A percentile compares a stretch with the other conserved stretches of the same genome.
Conservation (phyloP, 768 basidiomycete species). For the Hortiboletus campestris region DNA sequence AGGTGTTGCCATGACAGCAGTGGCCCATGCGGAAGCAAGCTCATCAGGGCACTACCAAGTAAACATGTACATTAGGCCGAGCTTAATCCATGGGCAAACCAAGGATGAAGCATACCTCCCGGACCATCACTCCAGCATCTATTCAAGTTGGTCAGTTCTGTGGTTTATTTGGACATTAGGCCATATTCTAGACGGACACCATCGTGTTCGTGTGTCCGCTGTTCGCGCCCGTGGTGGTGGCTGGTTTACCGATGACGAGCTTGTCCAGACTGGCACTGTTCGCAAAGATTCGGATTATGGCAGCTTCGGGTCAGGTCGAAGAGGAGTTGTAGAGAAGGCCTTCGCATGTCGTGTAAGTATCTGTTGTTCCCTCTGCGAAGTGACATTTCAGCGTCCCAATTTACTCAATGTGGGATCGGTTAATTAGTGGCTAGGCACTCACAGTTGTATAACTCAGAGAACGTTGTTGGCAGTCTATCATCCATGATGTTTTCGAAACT, state of each 20-base stretch:
- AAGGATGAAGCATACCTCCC: constrained; percentile 20
- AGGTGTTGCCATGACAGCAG: not conserved
- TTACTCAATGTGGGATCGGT: no score
- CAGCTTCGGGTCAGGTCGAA: no score
- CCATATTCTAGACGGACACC: not conserved
- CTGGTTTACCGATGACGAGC: constrained; percentile 75
- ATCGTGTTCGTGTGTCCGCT: constrained; percentile 54
- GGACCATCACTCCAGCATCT: constrained; percentile 6
- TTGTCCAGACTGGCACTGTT: constrained; percentile 61
- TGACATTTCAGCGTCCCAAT: no score
- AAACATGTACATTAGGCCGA: not conserved
- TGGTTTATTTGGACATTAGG: not conserved
- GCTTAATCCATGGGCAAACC: no score
- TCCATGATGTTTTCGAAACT: no score
- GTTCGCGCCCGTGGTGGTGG: constrained; percentile 44
- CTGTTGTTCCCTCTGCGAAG: no score
- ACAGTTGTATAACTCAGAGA: no score
- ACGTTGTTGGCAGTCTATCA: no score
- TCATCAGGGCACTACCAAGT: constrained; percentile 30
- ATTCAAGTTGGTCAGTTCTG: constrained; percentile 10
- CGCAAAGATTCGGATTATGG: constrained; percentile 28
- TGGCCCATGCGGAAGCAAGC: constrained; percentile 36
- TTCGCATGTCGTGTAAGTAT: no score
- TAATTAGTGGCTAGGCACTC: no score
- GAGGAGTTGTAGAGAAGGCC: no score